phyloP scores from a whole-genome alignment of 768 basidiomycete genomes.

The Cystofilobasidium capitatum region DNA sequence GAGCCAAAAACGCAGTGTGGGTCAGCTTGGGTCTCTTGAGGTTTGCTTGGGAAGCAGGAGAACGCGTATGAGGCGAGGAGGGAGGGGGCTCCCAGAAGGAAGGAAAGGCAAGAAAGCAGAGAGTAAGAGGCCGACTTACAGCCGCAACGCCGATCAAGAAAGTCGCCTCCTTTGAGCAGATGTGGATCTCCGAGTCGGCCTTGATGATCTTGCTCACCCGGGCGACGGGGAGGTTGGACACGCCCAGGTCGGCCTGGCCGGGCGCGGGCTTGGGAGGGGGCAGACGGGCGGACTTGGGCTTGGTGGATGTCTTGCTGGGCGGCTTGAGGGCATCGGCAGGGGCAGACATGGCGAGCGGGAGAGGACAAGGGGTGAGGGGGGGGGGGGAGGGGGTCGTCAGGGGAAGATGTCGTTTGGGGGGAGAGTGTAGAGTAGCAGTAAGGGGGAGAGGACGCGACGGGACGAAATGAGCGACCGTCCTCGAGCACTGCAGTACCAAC shows the following conservation, averaged over 20 bases:
- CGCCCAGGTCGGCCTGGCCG: conserved; percentile 1
- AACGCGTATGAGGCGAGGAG: background rate
- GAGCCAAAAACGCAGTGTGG: too few relatives aligned
- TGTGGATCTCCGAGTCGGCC: conserved; percentile 18
- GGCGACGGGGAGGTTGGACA: conserved; percentile 1
- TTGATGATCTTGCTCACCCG: conserved; percentile 25
- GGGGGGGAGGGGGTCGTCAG: too few relatives aligned
- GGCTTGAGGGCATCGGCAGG: too few relatives aligned
- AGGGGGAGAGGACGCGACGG: too few relatives aligned
- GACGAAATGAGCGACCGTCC: too few relatives aligned
- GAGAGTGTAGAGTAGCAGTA: too few relatives aligned
- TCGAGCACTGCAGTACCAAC: too few relatives aligned
- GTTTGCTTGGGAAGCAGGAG: too few relatives aligned
- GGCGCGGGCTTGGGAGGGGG: background rate
- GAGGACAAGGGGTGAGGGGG: background rate
- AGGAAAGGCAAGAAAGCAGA: background rate
- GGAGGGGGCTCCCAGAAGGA: background rate
- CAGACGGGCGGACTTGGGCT: background rate
- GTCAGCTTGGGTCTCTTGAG: too few relatives aligned
- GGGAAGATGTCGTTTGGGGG: too few relatives aligned
- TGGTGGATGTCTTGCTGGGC: too few relatives aligned
- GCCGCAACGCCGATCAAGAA: conserved; percentile 21
- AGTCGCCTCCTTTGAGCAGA: conserved; percentile 21
- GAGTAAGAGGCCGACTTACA: background rate
- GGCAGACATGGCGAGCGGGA: background rate